These are phyloP conservation scores for Fusarium brevicatenulatum DNA, from an alignment of 2,329 filamentous ascomycete genomes.

Conservation along the genomic window DNA sequence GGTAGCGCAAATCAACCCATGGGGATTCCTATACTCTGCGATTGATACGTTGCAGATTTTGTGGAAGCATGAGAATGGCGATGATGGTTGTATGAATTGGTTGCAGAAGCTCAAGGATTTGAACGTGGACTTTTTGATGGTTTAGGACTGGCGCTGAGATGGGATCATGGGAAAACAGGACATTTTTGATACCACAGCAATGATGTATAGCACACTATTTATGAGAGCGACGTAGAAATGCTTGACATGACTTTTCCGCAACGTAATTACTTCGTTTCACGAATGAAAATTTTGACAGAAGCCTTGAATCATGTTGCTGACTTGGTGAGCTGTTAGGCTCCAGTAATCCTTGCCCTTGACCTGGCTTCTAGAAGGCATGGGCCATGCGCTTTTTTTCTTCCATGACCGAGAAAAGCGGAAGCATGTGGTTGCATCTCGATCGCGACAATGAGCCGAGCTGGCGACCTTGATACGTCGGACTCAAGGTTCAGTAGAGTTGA, in stretches of 20 bases:
- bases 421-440: not conserved
- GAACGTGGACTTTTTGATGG: constrained; percentile 51
- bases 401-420: not conserved
- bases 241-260: not conserved
- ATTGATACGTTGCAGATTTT: constrained; percentile 56
- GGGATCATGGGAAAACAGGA: constrained; percentile 30
- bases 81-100: constrained; percentile 49
- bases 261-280: not conserved
- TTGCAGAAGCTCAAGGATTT: constrained; percentile 55
- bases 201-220: not conserved
- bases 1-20: constrained; percentile 54
- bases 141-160: constrained; percentile 22
- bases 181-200: constrained; percentile 34
- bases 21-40: constrained; percentile 60
- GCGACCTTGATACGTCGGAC: fast-evolving
- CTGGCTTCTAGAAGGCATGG: constrained; percentile 15
- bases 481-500: not conserved
- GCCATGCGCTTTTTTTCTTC: constrained; percentile 26
- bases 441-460: too few relatives aligned
- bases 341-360: constrained; percentile 6
- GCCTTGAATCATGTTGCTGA: not conserved
- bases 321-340: not conserved
- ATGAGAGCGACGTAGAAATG: constrained; percentile 5
- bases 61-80: constrained; percentile 52
- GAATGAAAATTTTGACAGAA: not conserved